Evolutionary conservation across 1,284 basidiomycete species (phyloP).

Genomic region (Abortiporus biennis): DNA sequence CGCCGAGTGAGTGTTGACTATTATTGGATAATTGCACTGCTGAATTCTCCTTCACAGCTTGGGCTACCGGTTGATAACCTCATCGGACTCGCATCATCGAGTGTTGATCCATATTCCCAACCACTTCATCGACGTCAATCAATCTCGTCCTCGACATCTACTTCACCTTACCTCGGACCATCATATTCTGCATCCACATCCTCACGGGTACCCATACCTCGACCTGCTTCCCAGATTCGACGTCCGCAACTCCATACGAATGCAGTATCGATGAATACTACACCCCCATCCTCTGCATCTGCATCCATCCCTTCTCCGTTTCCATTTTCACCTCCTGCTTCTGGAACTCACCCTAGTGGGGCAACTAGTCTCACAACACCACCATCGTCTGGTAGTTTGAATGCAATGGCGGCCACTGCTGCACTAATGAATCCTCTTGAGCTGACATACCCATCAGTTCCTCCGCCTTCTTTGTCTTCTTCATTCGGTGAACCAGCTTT

Average conservation of each 20-base stretch:
- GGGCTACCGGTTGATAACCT: constrained; percentile 70
- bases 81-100: constrained; percentile 51
- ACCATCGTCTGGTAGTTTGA: constrained; percentile 50
- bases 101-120: constrained; percentile 59
- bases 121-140: constrained; percentile 54
- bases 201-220: constrained; percentile 61
- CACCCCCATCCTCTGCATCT: constrained; percentile 54
- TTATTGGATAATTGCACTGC: not conserved
- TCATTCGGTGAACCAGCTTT: constrained; percentile 31
- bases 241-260: constrained; percentile 34
- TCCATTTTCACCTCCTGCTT: constrained; percentile 46
- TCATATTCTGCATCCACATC: constrained; percentile 22
- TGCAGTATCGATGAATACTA: constrained; percentile 37
- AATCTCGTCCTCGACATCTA: constrained; percentile 39
- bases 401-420: constrained; percentile 29
- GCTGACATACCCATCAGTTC: constrained; percentile 57
- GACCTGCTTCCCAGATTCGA: constrained; percentile 55
- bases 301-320: constrained; percentile 52
- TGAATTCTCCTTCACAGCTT: constrained; percentile 35
- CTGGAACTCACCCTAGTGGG: constrained; percentile 48
- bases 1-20: constrained; percentile 48
- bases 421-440: constrained; percentile 21
- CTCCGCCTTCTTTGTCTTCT: constrained; percentile 64
- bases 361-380: constrained; percentile 62
- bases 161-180: constrained; percentile 31